Base-by-base conservation (phyloP, 2,329 filamentous ascomycete species). In the Leptographium radiaticola region DNA sequence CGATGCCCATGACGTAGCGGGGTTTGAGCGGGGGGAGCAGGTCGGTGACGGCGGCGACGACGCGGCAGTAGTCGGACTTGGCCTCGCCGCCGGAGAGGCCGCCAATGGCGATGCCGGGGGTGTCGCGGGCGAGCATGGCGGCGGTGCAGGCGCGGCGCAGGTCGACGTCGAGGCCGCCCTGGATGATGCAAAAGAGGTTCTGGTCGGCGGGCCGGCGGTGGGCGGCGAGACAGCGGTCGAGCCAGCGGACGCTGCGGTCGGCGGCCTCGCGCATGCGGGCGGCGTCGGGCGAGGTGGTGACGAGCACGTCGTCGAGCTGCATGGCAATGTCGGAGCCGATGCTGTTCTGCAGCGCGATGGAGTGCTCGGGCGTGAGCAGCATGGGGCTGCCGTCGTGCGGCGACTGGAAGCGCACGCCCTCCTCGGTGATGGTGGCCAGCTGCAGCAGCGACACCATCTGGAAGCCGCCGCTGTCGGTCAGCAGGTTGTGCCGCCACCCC, bases 271-370 rank as follows among this genome's bases (percentile, higher is more conserved):
- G 81, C 81, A 98, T 97, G 52, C 94, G 84, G 20, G 75, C 83
- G 54, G 80, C 75, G 68, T 98, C 93, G 0, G 91, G 91, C 0
- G 89, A 96, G 0, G 93, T 98, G 0, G 93, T 97, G 34, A 89
- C 91, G 51, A 98, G 86, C 15, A 98, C 94, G 68, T 98, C 94
- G 73, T 98, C 93, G 5, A 98, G 82, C 70, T 98, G 94, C 94
- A 98, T 98, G 60, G 97, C 96, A 62, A 98, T 97, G 70, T 98
- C 93, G 59, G 89, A 95, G 59, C 93, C 93, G 63, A 98, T 98
- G 53, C 86, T 91, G 69, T 98, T 97, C 67, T 98, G 93, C 4
- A 98, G 77, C 12, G 84, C 85, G 62, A 98, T 96, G 0, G 93
- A 97, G 71, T 97, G 91, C 68, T 98, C 94, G 0, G 93, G 93